Base-by-base conservation (phyloP, 306 rosid genomes). In the Casuarina glauca region DNA sequence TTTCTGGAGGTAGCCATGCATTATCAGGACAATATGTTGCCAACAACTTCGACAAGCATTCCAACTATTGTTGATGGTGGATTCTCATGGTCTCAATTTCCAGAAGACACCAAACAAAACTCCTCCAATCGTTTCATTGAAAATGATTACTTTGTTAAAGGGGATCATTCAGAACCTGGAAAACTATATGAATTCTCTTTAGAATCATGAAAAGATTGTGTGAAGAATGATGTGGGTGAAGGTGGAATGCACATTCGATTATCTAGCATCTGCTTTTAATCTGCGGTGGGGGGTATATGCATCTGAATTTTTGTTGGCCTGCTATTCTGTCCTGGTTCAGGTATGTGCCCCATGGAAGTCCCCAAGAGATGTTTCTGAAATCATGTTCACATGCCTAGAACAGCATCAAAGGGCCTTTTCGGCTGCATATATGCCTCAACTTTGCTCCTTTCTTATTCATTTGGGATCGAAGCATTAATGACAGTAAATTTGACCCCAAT, bases 21-120 rank as follows among this genome's bases (percentile, higher is more conserved):
- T 53, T 62, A 62, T 48, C 86, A 3, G 86, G 70, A 70, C 74
- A 63, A 44, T 52, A 62, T 74, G 36, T 62, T 54, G 52, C 38
- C 15, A 74, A 63, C 80, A 83, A 75, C 35, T 11, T 74, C 35
- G 7, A 11, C 51, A 48, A 73, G 39, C 44, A 38, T 70, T 69
- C 79, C 26, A 42, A 48, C 13, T 20, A 67, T 73, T 67, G 36
- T 66, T 66, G 71, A 71, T 35, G 60, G 50, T 48, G 62, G 60
- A 70, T 68, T 57, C 4, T 0, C 15, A 32, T 61, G 79, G 74
- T 55, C 68, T 55, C 54, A 78, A 35, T 78, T 9, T 54, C 39
- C 69, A 73, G 45, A 61, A 20, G 62, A 70, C 7, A 69, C 17
- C 16, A 69, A 46, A 49, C 66, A 50, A 43, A 20, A 6, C 42